Conservation (phyloP, 768 basidiomycete genomes). For the Kwoniella newhampshirensis region DNA sequence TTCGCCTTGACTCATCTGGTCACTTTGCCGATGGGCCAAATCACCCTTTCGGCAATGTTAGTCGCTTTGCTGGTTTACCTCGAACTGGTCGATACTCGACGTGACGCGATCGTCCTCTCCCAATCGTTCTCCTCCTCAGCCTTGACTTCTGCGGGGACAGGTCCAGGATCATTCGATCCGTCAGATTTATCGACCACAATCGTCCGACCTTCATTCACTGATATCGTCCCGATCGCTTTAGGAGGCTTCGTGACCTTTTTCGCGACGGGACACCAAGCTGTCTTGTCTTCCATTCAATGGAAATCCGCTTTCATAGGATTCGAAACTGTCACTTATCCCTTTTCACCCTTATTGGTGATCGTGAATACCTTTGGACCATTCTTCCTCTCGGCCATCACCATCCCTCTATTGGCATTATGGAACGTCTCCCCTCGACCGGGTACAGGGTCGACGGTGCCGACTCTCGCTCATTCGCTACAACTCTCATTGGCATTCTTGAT, state of each 20-base stretch:
- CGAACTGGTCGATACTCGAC: slow-evolving; percentile 75
- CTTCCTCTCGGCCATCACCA: slow-evolving; percentile 65
- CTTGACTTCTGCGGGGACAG: slow-evolving; percentile 34
- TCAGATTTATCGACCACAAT: slow-evolving; percentile 48
- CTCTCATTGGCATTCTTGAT: slow-evolving; percentile 64
- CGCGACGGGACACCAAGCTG: slow-evolving; percentile 87
- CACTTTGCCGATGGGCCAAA: slow-evolving; percentile 77
- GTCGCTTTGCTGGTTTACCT: slow-evolving; percentile 72
- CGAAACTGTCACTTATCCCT: slow-evolving; percentile 67
- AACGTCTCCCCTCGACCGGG: slow-evolving; percentile 70
- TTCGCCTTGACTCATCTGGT: slow-evolving; percentile 64
- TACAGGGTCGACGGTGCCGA: slow-evolving; percentile 32
- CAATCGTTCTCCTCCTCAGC: slow-evolving; percentile 38
- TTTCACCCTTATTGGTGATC: slow-evolving; percentile 70
- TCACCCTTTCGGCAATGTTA: slow-evolving; percentile 66
- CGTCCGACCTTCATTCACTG: slow-evolving; percentile 60
- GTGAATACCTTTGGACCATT: slow-evolving; percentile 76
- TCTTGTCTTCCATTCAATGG: slow-evolving; percentile 89
- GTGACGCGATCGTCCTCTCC: slow-evolving; percentile 61
- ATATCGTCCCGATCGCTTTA: slow-evolving; percentile 71
- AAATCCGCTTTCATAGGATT: slow-evolving; percentile 83
- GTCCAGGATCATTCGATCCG: slow-evolving; percentile 60
- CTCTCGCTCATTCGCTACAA: slow-evolving; percentile 53
- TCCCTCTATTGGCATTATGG: slow-evolving; percentile 77
- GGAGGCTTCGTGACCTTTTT: slow-evolving; percentile 77